Evolutionary conservation across 352 stramenopile genomes (phyloP).

Genomic region (Pythium rhizo-oryzae): DNA sequence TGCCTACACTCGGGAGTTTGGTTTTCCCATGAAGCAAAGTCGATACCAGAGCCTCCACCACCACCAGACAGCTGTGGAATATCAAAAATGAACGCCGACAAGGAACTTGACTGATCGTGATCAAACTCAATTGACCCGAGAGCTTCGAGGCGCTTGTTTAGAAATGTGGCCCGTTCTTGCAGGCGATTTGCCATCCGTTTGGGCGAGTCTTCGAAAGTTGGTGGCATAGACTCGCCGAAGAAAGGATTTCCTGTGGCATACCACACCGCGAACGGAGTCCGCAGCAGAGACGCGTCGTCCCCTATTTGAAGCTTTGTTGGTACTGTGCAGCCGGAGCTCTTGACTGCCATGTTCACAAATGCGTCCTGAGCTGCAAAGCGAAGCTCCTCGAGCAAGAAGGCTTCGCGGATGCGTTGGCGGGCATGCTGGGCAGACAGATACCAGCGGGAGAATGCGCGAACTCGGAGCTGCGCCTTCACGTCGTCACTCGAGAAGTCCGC

Average conservation of each 20-base stretch:
- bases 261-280: slow-evolving; percentile 57
- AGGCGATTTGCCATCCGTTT: slow-evolving; percentile 7
- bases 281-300: slow-evolving; percentile 28
- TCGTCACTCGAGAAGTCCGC: slow-evolving; percentile 54
- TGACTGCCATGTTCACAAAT: slow-evolving; percentile 42
- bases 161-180: slow-evolving; percentile 15
- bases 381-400: slow-evolving; percentile 63
- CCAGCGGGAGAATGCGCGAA: slow-evolving; percentile 64
- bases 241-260: slow-evolving; percentile 38
- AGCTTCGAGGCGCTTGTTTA: slow-evolving; percentile 17
- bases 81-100: slow-evolving; percentile 56
- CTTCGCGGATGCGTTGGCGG: slow-evolving; percentile 51
- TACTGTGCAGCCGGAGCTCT: slow-evolving; percentile 32
- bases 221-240: not conserved
- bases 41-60: not conserved
- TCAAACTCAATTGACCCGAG: not conserved
- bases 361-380: slow-evolving; percentile 50
- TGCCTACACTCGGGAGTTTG: slow-evolving; percentile 40
- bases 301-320: slow-evolving; percentile 33
- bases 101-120: not conserved
- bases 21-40: slow-evolving; percentile 36
- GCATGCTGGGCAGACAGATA: slow-evolving; percentile 46
- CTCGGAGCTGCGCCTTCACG: slow-evolving; percentile 41
- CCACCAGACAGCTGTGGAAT: not conserved
- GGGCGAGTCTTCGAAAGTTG: not conserved